These are phyloP conservation scores for Stentor roeselii DNA, from an alignment of 73 alveolate genomes.

Conservation along the genomic window DNA sequence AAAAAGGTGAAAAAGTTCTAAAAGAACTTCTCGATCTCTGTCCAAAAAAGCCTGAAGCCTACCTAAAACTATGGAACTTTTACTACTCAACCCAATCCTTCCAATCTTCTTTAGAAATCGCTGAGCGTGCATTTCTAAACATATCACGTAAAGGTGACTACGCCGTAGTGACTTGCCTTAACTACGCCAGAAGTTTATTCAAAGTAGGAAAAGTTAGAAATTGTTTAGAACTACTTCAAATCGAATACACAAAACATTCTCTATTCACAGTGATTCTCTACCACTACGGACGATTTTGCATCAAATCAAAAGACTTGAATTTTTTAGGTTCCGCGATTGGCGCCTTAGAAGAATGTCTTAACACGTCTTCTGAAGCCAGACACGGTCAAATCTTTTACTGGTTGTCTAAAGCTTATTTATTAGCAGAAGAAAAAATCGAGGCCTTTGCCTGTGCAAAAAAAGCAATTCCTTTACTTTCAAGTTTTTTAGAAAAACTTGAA, in stretches of 20 bases:
- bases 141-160: background rate
- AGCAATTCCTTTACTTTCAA: background rate
- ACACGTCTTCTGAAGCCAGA: slow-evolving; percentile 33
- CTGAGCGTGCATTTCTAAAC: background rate
- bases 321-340: slow-evolving; percentile 50
- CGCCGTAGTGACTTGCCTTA: background rate
- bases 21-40: slow-evolving; percentile 34
- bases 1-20: slow-evolving; percentile 38
- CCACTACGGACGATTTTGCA: slow-evolving; percentile 24
- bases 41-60: slow-evolving; percentile 52
- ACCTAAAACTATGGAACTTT: slow-evolving; percentile 49
- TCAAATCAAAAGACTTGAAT: background rate
- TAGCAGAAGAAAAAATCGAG: background rate
- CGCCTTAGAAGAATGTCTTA: slow-evolving; percentile 51
- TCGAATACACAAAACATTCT: slow-evolving; percentile 26
- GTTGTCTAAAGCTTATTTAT: background rate
- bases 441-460: background rate
- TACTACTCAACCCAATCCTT: background rate
- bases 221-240: slow-evolving; percentile 31
- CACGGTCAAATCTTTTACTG: background rate
- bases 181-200: slow-evolving; percentile 18
- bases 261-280: slow-evolving; percentile 27
- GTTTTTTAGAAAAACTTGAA: background rate
- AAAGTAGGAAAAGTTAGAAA: background rate
- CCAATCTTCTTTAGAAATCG: background rate